phyloP scores from a whole-genome alignment of 768 basidiomycete genomes.

The Tulasnella sp. region DNA sequence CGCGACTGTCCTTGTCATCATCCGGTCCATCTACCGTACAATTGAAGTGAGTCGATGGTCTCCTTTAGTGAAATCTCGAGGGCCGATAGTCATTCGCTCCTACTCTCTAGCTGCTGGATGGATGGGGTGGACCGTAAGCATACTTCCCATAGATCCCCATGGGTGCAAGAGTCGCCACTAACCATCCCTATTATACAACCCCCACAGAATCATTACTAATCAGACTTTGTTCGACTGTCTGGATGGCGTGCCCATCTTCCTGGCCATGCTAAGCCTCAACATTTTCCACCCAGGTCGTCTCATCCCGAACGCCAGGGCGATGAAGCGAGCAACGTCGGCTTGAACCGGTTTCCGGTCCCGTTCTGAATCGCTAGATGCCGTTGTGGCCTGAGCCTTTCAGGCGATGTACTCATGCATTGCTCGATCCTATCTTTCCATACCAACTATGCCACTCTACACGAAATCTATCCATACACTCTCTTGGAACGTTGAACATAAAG shows the following conservation, averaged over 20 bases:
- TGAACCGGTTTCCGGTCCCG: not conserved
- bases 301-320: slow-evolving; percentile 19
- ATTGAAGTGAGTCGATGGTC: slow-evolving; percentile 1
- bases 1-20: slow-evolving; percentile 34
- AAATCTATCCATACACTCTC: too few relatives aligned
- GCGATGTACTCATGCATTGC: not conserved
- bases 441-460: not conserved
- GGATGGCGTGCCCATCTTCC: slow-evolving; percentile 38
- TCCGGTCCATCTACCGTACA: slow-evolving; percentile 28
- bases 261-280: slow-evolving; percentile 38
- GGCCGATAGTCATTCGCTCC: not conserved
- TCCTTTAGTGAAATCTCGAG: not conserved
- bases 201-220: slow-evolving; percentile 33
- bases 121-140: slow-evolving; percentile 36
- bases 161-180: too few relatives aligned
- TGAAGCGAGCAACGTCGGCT: not conserved
- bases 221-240: slow-evolving; percentile 42
- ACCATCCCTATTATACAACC: not conserved
- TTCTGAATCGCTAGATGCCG: not conserved
- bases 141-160: too few relatives aligned
- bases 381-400: not conserved
- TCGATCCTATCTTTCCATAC: not conserved
- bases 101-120: slow-evolving; percentile 28
- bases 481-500: too few relatives aligned
- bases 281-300: slow-evolving; percentile 37